A percentile compares a stretch with the other conserved stretches of the same genome.
These are phyloP conservation scores for Cytospora mali DNA, from an alignment of 2,329 filamentous ascomycete species.

Conservation along the genomic window DNA sequence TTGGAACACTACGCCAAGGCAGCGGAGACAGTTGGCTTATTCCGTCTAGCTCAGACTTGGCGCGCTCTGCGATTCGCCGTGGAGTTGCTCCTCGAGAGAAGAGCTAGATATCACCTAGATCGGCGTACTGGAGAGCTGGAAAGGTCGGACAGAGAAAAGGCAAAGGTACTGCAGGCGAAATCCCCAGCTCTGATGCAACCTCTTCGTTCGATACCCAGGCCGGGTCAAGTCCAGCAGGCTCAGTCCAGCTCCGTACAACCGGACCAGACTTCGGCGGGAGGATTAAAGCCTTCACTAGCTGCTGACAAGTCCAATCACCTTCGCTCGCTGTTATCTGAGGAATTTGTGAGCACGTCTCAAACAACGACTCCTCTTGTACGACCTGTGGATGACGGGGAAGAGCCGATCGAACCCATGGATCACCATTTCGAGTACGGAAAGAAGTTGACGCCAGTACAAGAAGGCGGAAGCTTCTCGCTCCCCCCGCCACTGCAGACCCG, in stretches of 20 bases:
- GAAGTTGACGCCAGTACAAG: constrained; percentile 51
- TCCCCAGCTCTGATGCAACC: background rate
- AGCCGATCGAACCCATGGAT: constrained; percentile 30
- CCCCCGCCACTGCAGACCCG: constrained; percentile 43
- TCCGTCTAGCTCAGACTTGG: constrained; percentile 67
- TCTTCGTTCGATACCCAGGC: constrained; percentile 8
- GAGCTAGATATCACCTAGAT: constrained; percentile 61
- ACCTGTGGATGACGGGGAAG: constrained; percentile 46
- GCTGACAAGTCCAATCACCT: constrained; percentile 39
- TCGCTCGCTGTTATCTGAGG: constrained; percentile 55
- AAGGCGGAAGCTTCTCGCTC: constrained; percentile 54
- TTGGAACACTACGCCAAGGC: constrained; percentile 60
- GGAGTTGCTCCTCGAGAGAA: constrained; percentile 53
- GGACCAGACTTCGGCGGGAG: background rate
- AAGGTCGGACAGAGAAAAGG: constrained; percentile 20
- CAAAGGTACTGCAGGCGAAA: constrained; percentile 30
- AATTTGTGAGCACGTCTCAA: constrained; percentile 65
- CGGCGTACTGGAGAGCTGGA: constrained; percentile 46
- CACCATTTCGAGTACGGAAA: constrained; percentile 39
- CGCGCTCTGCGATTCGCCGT: constrained; percentile 61
- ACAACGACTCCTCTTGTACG: constrained; percentile 61
- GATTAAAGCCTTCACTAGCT: constrained; percentile 37
- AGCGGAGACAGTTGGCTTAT: constrained; percentile 59
- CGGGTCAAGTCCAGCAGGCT: constrained; percentile 12
- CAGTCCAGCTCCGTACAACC: background rate